Base-by-base conservation (phyloP, 164 flowering plant genomes). In the Annona cherimola region DNA sequence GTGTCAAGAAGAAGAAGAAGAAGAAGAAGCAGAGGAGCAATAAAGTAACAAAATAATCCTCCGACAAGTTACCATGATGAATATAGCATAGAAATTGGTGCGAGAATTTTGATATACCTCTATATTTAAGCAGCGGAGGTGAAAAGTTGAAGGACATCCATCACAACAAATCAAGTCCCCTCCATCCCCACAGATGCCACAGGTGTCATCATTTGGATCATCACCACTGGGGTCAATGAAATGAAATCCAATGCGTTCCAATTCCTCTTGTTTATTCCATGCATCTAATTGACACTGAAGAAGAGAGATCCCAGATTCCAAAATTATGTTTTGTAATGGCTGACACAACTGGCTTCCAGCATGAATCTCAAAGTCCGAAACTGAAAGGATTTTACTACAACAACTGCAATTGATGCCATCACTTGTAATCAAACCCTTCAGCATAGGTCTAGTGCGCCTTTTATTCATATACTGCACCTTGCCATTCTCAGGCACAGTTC, bases 191-290 rank as follows among this genome's bases (percentile, higher is more conserved):
- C 99, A 96, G 18, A 89, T 77, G 68, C 92, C 93, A 85, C 99
- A 96, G 55, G 99, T 91, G 78, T 96, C 99, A 82, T 96, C 99
- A 85, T 96, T 87, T n/a, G 96, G 96, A 78, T 93, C 99, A 81
- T 87, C 92, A 61, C 89, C 90, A 75, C 85, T 86, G 63, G 74
- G 75, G 63, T 87, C 82, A 54, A 96, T 76, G 54, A 71, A 63
- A 66, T 83, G 82, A 76, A 90, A 89, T 60, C 87, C 89, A 62
- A 73, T 60, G 43, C 73, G 78, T 55, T 79, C 80, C 74, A 86
- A 79, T 54, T 86, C 84, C 67, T 84, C 86, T 78, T 85, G 94
- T 61, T 71, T 83, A 73, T 91, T 87, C 98, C 97, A 93, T n/a
- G 98, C 94, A 70, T 96, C 92, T 41, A 89, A 74, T 77, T 82